phyloP scores from a whole-genome alignment of 768 basidiomycete species.

The Mycena indigotica region DNA sequence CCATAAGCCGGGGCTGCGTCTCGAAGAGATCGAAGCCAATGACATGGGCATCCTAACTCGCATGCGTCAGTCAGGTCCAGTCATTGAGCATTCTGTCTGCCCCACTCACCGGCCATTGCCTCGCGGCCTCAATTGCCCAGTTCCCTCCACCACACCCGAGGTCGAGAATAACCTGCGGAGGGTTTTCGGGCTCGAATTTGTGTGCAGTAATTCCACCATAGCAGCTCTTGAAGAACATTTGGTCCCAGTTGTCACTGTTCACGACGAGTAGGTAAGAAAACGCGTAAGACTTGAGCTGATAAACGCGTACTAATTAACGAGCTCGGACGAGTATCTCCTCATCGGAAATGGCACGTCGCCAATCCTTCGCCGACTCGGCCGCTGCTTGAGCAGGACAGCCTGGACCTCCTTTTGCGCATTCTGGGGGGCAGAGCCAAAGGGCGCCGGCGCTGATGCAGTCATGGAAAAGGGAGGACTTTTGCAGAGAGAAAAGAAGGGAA shows the following conservation, averaged over 20 bases:
- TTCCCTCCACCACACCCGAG: conserved; percentile 72
- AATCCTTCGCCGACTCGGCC: conserved; percentile 40
- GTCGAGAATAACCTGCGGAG: conserved; percentile 61
- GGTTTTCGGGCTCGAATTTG: conserved; percentile 42
- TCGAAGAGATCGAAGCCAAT: conserved; percentile 61
- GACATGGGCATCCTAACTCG: conserved; percentile 50
- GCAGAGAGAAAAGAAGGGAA: conserved; percentile 13
- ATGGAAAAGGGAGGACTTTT: conserved; percentile 7
- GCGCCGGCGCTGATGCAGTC: conserved; percentile 25
- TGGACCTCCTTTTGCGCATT: conserved; percentile 48
- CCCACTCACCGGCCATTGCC: conserved; percentile 57
- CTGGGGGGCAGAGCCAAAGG: neutral
- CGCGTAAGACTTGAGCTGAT: neutral
- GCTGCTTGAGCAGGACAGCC: conserved; percentile 42
- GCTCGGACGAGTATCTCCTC: conserved; percentile 42
- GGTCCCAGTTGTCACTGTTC: conserved; percentile 70
- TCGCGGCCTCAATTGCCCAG: conserved; percentile 73
- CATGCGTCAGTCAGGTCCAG: conserved; percentile 1
- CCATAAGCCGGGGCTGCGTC: conserved; percentile 55
- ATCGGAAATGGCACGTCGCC: conserved; percentile 62
- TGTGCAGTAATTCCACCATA: conserved; percentile 55
- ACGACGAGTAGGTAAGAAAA: conserved; percentile 11
- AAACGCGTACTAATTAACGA: conserved; percentile 56
- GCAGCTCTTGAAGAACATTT: conserved; percentile 59
- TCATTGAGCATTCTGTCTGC: conserved; percentile 1